Evolutionary conservation across 1,284 basidiomycete genomes (phyloP).

Genomic region (Porogramme epimiltina): DNA sequence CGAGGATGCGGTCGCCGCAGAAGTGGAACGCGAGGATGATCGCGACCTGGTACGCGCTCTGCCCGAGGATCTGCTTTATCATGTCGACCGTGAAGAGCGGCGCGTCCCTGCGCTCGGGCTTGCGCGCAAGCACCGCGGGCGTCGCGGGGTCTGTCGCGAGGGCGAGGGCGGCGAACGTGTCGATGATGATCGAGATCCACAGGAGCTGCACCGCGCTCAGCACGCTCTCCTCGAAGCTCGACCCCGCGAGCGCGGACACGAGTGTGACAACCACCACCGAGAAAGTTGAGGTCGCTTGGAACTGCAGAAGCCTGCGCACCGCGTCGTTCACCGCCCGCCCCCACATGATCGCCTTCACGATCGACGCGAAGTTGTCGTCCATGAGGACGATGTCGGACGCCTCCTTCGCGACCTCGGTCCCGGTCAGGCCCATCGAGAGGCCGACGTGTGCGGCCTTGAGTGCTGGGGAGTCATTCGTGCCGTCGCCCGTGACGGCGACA

Average conservation of each 20-base stretch:
- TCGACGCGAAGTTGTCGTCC: conserved; percentile 97
- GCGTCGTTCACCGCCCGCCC: conserved; percentile 98
- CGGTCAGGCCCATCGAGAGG: conserved; percentile 98
- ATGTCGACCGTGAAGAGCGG: conserved; percentile 91
- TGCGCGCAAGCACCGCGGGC: conserved; percentile 79
- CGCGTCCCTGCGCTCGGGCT: conserved; percentile 87
- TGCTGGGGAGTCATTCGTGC: conserved; percentile 97
- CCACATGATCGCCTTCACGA: conserved; percentile 98
- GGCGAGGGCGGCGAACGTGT: conserved; percentile 96
- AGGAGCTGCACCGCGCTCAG: conserved; percentile 94
- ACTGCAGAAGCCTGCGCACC: conserved; percentile 97
- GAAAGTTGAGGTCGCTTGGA: conserved; percentile 96
- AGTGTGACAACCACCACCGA: conserved; percentile 96
- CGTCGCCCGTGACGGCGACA: conserved; percentile 97
- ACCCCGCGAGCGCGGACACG: conserved; percentile 84
- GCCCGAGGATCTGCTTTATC: conserved; percentile 93
- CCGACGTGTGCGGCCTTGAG: conserved; percentile 94
- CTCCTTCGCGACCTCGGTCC: conserved; percentile 98
- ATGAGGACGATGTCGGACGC: conserved; percentile 99
- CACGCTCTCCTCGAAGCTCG: conserved; percentile 75
- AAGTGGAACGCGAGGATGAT: conserved; percentile 93
- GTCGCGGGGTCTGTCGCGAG: conserved; percentile 95
- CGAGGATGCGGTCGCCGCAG: conserved; percentile 73
- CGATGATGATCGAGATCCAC: conserved; percentile 98
- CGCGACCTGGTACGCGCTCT: conserved; percentile 86